Evolutionary conservation across 1,284 basidiomycete species (phyloP).

Genomic region (Boletus sp.): DNA sequence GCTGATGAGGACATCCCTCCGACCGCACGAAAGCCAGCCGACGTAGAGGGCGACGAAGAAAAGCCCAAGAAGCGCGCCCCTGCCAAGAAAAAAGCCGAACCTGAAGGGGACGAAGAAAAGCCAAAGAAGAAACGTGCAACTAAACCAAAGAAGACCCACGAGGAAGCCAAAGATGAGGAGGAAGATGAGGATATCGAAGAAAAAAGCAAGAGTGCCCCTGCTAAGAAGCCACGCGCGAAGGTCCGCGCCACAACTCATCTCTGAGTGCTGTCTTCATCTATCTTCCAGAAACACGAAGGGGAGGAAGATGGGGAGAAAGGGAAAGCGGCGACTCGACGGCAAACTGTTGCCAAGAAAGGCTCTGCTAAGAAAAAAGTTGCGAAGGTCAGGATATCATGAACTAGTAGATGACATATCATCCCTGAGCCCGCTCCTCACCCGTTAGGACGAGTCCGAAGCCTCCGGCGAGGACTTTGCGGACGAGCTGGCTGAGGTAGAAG

Average conservation of each 20-base stretch:
- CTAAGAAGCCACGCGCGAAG: slow-evolving; percentile 41
- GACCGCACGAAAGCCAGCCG: slow-evolving; percentile 56
- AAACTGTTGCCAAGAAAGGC: slow-evolving; percentile 23
- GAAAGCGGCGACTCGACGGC: slow-evolving; percentile 34
- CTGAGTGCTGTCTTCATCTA: slow-evolving; percentile 11
- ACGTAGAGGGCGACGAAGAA: slow-evolving; percentile 41
- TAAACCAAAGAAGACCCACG: slow-evolving; percentile 38
- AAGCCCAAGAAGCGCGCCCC: slow-evolving; percentile 37
- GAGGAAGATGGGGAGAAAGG: slow-evolving; percentile 40
- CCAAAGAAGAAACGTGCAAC: slow-evolving; percentile 37
- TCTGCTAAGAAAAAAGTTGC: slow-evolving; percentile 29
- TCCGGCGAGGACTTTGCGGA: slow-evolving; percentile 33
- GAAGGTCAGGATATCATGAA: slow-evolving; percentile 32
- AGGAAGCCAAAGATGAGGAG: slow-evolving; percentile 40
- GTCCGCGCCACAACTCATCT: slow-evolving; percentile 22
- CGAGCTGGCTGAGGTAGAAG: slow-evolving; percentile 28
- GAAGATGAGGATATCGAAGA: slow-evolving; percentile 36
- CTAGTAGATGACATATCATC: background rate
- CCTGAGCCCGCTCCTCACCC: background rate
- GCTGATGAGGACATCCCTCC: slow-evolving; percentile 77
- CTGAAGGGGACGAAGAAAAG: slow-evolving; percentile 43
- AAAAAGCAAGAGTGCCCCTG: slow-evolving; percentile 38
- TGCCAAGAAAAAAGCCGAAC: slow-evolving; percentile 39
- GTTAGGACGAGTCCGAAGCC: slow-evolving; percentile 30
- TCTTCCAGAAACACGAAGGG: slow-evolving; percentile 36